Percentiles rank a stretch among this genome's conserved stretches.
Evolutionary conservation across 192 early-diverging fungal genomes (phyloP).

Genomic region (Backusella psychrophila): DNA sequence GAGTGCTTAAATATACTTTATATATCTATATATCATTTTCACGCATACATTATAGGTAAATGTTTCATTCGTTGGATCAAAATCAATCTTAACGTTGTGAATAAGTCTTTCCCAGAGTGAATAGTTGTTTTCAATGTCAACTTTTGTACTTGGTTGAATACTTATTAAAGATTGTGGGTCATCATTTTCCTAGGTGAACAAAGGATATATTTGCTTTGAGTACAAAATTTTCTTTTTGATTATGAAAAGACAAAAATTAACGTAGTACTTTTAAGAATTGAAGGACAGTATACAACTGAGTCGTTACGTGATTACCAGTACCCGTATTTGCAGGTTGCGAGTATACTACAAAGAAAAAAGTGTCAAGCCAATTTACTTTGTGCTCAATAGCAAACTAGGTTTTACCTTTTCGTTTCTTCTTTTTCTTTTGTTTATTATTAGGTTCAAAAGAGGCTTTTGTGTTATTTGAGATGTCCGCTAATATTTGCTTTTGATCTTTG

Average conservation of each 20-base stretch:
- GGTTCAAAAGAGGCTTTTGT: conserved; percentile 30
- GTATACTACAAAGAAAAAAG: conserved; percentile 28
- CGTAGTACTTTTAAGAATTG: conserved; percentile 48
- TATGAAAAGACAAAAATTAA: neutral
- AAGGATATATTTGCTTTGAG: neutral
- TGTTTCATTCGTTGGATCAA: conserved; percentile 49
- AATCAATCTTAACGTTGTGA: conserved; percentile 64
- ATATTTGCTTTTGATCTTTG: neutral
- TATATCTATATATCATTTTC: neutral
- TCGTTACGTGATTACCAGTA: conserved; percentile 49
- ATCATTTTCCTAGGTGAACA: conserved; percentile 37
- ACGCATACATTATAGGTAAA: conserved; percentile 66
- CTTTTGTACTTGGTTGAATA: conserved; percentile 49
- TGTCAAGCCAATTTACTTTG: neutral
- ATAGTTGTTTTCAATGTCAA: conserved; percentile 54
- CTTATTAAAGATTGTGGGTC: conserved; percentile 58
- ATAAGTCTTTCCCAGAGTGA: conserved; percentile 55
- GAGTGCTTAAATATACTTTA: neutral
- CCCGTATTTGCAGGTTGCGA: conserved; percentile 58
- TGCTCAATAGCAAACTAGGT: neutral
- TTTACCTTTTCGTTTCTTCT: conserved; percentile 19
- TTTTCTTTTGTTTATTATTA: conserved; percentile 16
- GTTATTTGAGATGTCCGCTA: conserved; percentile 16
- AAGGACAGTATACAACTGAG: conserved; percentile 53
- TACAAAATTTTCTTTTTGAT: neutral